phyloP scores from a whole-genome alignment of 306 rosid species.

The Castanopsis chinensis region DNA sequence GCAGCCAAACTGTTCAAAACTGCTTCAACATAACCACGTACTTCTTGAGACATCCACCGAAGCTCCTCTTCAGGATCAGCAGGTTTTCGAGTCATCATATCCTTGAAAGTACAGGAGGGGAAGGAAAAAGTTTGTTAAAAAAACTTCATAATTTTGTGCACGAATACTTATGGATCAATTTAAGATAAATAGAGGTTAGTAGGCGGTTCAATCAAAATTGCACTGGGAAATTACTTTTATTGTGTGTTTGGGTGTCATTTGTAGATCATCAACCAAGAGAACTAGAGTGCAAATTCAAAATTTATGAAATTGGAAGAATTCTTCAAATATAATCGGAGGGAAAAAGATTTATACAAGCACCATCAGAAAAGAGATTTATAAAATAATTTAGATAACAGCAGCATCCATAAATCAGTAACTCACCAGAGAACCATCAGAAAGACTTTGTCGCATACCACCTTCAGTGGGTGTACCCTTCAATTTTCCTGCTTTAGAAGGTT shows the following conservation, averaged over 20 bases:
- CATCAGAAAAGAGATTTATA: not conserved
- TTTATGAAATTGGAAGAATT: not conserved
- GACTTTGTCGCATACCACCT: conserved; percentile 84
- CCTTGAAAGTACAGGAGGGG: conserved; percentile 35
- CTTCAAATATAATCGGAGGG: not conserved
- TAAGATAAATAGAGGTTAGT: not conserved
- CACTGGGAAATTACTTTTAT: too few relatives aligned
- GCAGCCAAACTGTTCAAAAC: conserved; percentile 99
- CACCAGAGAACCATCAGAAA: conserved; percentile 95
- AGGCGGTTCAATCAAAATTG: not conserved
- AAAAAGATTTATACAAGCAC: not conserved
- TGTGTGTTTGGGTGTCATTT: too few relatives aligned
- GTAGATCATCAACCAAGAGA: not conserved
- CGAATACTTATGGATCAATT: too few relatives aligned
- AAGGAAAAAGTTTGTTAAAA: not conserved
- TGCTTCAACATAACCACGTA: conserved; percentile 97
- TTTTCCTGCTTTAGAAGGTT: conserved; percentile 76
- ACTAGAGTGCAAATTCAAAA: not conserved
- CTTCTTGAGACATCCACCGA: conserved; percentile 99
- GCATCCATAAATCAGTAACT: conserved; percentile 21
- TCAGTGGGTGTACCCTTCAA: conserved; percentile 54
- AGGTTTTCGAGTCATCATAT: conserved; percentile 90
- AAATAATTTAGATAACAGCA: not conserved
- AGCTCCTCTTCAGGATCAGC: conserved; percentile 99
- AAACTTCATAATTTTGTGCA: not conserved